phyloP scores from a whole-genome alignment of 345 rosid species.

The Hypericum androsaemum region DNA sequence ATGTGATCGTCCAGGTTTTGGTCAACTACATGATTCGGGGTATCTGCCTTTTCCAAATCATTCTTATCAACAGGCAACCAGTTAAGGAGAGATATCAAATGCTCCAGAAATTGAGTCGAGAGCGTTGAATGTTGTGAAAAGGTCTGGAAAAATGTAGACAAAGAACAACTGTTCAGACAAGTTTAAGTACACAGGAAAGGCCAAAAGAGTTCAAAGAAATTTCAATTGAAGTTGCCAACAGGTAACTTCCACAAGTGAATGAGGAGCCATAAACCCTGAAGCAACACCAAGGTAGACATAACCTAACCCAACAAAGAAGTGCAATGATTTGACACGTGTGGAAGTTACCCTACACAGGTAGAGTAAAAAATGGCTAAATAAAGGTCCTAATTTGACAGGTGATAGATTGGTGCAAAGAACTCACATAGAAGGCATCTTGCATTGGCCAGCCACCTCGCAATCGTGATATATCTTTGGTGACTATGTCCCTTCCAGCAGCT shows the following conservation, averaged over 20 bases:
- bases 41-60: conserved; percentile 60
- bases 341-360: no score
- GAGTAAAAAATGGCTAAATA: no score
- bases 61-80: conserved; percentile 41
- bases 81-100: conserved; percentile 62
- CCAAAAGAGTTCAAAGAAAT: no score
- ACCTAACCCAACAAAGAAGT: no score
- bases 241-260: no score
- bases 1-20: conserved; percentile 49
- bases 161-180: conserved; percentile 3
- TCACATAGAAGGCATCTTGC: conserved; percentile 92
- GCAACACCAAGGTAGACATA: no score
- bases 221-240: no score
- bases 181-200: not conserved
- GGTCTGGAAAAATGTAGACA: conserved; percentile 33
- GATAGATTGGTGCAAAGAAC: conserved; percentile 14
- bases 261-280: no score
- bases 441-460: conserved; percentile 98
- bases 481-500: conserved; percentile 76
- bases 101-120: conserved; percentile 69
- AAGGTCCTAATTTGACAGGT: not conserved
- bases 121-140: conserved; percentile 78
- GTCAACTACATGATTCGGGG: conserved; percentile 32
- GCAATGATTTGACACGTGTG: no score
- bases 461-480: conserved; percentile 92